Evolutionary conservation across 495 filamentous ascomycete species (phyloP).

Genomic region (Aspergillus mulundensis): DNA sequence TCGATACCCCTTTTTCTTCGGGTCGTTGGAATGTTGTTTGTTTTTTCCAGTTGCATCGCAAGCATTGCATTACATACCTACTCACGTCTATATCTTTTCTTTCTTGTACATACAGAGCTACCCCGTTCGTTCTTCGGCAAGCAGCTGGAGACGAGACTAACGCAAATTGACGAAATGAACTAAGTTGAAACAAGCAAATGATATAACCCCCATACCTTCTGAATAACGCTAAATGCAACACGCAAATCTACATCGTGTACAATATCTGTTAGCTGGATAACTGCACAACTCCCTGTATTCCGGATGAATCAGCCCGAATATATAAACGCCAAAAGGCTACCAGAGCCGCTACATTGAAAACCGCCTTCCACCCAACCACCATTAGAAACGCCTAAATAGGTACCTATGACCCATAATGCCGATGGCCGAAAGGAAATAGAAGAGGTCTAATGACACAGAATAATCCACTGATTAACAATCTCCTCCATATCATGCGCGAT

Average conservation of each 20-base stretch:
- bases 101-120: neutral
- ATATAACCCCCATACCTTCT: neutral
- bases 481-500: slow-evolving; percentile 49
- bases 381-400: too few relatives aligned
- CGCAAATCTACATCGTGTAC: too few relatives aligned
- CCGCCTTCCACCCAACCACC: too few relatives aligned
- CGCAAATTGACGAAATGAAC: neutral
- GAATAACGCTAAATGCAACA: too few relatives aligned
- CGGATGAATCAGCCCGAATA: too few relatives aligned
- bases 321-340: neutral
- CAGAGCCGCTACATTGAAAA: too few relatives aligned
- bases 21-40: neutral
- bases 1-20: slow-evolving; percentile 6
- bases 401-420: neutral
- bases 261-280: too few relatives aligned
- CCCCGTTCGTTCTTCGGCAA: neutral
- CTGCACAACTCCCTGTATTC: too few relatives aligned
- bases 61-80: slow-evolving; percentile 1
- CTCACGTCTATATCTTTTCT: neutral
- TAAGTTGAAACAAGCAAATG: neutral
- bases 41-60: neutral
- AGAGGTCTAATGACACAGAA: slow-evolving; percentile 35
- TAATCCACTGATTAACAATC: slow-evolving; percentile 44
- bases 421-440: too few relatives aligned
- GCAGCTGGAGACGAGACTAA: neutral